Evolutionary conservation across 1,284 basidiomycete species (phyloP), one percentile per base, ranked within the genome.

Genomic region (Cryptococcus maquisensis): DNA sequence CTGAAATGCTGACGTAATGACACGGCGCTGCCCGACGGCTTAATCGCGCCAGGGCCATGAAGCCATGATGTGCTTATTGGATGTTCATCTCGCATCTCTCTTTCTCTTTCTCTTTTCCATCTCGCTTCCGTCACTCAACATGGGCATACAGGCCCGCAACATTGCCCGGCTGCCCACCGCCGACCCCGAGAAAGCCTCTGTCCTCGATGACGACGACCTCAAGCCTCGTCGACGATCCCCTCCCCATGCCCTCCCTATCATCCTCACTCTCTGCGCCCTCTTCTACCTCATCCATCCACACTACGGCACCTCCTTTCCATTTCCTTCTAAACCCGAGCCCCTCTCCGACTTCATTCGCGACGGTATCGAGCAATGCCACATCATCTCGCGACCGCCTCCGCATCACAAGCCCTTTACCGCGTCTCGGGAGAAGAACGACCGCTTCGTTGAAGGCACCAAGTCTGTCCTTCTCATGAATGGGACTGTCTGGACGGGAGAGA

Each of bases 381-480:
- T 68, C 48, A 68, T 73, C 47, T 12, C 46, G 12, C 51, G 62
- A 20, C 56, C 65, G 12, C 58, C 60, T 6, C 71, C 71, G 10
- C 45, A 56, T 46, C 61, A 54, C 23, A 50, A 61, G 41, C 60
- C 48, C 26, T 87, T 87, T 65, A 68, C 74, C 44, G 26, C 42
- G 4, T 81, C 90, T 13, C 80, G 80, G 7, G 72, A 39, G 8
- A 47, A 70, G 36, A 89, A 85, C 5, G 89, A 93, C 67, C 79
- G 90, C 40, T 88, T 82, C 63, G 87, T 86, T 51, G 72, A 58
- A 21, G 85, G 84, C 3, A 86, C 86, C 0, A 80, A 80, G 39
- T 76, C 84, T 3, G 84, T 84, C 7, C 78, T 86, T 63, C 85
- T 94, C 62, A 80, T 81, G 68, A 91, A 94, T 70, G 88, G 84